Evolutionary conservation across 2,329 filamentous ascomycete species (phyloP), one percentile per base, ranked within the genome.

Genomic region (Chaetomium strumarium): DNA sequence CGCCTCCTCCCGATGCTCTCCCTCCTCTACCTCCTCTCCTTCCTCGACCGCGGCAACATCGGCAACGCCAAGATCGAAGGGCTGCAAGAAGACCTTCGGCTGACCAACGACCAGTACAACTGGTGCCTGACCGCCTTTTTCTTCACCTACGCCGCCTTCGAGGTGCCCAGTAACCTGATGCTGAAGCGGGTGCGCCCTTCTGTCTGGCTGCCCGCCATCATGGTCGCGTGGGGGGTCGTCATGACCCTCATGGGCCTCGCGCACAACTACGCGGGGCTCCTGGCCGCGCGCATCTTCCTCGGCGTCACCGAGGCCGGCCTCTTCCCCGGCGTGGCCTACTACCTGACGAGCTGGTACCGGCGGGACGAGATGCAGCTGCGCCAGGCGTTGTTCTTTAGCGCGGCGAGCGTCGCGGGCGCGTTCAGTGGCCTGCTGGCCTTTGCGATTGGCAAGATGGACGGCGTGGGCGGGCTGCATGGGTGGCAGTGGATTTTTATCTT

Each of bases 331-430:
- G 79, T 88, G 62, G 64, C 80, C 65, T 78, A 78, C 53, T 79
- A 79, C 51, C 62, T 81, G 2, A 80, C 77, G 0, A 78, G 78
- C 72, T 81, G 77, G 78, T 82, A 83, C 53, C 77, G 73, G 17
- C 72, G 78, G n/a, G 72, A 76, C 46, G 78, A 81, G 55, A 75
- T 79, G 30, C 76, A 78, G 49, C 64, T 78, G 19, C 71, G 78
- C 0, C 74, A 77, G 56, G 87, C 88, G 1, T 79, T 91, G 47
- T 92, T 93, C 75, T 95, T 92, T 72, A 88, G 85, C 0, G 87
- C 88, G 0, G 88, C 88, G 0, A 88, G 89, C 0, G 72, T 93
- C 0, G 87, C 88, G 0, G 89, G 89, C 0, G 88, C 84, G 0
- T 90, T 90, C 60, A 85, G 84, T 58, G 86, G 86, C 4, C 74